phyloP scores from a whole-genome alignment of 306 rosid genomes.

The Prunus persica region Prunus_persica_NCBIv2 NC_034012.1:318501-319000 shows the following conservation, averaged over 20 bases:
- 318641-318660: slow-evolving; percentile 5
- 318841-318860: neutral
- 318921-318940: neutral
- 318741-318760: neutral
- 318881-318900: neutral
- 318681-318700: slow-evolving; percentile 26
- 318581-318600: too few relatives aligned
- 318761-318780: neutral
- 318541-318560: slow-evolving; percentile 43
- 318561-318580: slow-evolving; percentile 27
- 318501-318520: slow-evolving; percentile 20
- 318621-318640: too few relatives aligned
- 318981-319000: slow-evolving; percentile 17
- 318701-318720: slow-evolving; percentile 37
- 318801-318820: neutral
- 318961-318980: neutral
- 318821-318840: neutral
- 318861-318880: too few relatives aligned
- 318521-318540: slow-evolving; percentile 50
- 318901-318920: slow-evolving; percentile 4
- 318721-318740: slow-evolving; percentile 21
- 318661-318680: slow-evolving; percentile 55
- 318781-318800: neutral
- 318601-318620: too few relatives aligned
- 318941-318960: neutral